Evolutionary conservation across 2,329 filamentous ascomycete species (phyloP), one percentile per base, ranked within the genome.

Genomic region (Falciphora oryzae): DNA sequence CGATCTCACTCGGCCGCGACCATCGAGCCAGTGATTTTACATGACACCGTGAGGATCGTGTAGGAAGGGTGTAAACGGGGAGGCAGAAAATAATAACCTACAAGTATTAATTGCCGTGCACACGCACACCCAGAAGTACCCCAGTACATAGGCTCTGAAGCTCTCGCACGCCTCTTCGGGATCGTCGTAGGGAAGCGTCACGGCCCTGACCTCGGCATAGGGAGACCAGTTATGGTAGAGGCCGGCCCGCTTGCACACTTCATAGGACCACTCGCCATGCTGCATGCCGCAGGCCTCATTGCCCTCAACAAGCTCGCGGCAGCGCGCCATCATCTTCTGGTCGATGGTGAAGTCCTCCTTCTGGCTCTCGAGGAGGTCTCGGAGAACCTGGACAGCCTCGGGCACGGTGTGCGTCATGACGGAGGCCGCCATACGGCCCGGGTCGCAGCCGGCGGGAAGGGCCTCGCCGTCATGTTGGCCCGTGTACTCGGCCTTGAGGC

Each of bases 201-300:
- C 78, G 25, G 78, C 74, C 25, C 78, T 73, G 1, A 80, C 78
- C 1, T 74, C 78, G 0, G 78, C 76, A 63, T 80, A 80, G 0
- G 78, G 78, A 6, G 76, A 78, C 44, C 75, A 78, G 70, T 76
- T 62, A 73, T 62, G 61, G 18, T 62, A 62, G 22, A 62, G 35
- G 50, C 66, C 69, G 57, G 66, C 69, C n/a, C 65, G 65, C 67
- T 69, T 69, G 67, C 69, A 70, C 63, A 68, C 63, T 57, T 69
- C 65, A 59, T 73, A 73, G 0, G 68, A 63, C 72, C 72, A 73
- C 57, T 73, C 71, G 53, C 68, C 71, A 29, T 69, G 64, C 57
- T 69, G 66, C 70, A 73, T 68, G 13, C 65, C 70, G 65, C 72
- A 73, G 8, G 68, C 67, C 63, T 70, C 65, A 59, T 69, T 63